Percentiles rank a stretch among this genome's conserved stretches.
Evolutionary conservation across 73 alveolate species (phyloP).

Genomic region (Tetrahymena malaccensis): DNA sequence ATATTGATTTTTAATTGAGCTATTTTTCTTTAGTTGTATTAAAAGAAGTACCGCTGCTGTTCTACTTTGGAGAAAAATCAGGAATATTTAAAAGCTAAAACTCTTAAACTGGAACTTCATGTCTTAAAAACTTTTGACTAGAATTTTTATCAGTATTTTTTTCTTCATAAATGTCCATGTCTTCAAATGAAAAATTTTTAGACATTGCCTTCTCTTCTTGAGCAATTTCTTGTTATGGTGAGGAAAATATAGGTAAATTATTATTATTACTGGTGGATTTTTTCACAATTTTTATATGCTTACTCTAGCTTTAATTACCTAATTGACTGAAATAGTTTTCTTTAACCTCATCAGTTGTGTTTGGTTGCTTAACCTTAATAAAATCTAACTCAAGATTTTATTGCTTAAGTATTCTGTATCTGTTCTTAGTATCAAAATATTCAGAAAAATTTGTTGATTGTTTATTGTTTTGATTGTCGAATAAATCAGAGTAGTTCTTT

Average conservation of each 20-base stretch:
- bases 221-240: not conserved
- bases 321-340: not conserved
- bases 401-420: not conserved
- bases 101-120: not conserved
- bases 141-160: not conserved
- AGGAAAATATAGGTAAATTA: not conserved
- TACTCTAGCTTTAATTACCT: not conserved
- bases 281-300: not conserved
- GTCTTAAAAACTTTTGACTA: not conserved
- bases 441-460: not conserved
- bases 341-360: not conserved
- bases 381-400: not conserved
- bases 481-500: not conserved
- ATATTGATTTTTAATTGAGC: not conserved
- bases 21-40: not conserved
- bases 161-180: not conserved
- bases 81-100: not conserved
- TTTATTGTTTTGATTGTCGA: not conserved
- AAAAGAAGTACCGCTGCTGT: not conserved
- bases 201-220: not conserved
- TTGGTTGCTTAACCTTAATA: not conserved
- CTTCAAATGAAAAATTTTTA: not conserved
- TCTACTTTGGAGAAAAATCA: not conserved
- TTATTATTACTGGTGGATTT: not conserved
- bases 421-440: not conserved